phyloP scores from a whole-genome alignment of 768 basidiomycete genomes.

The Hygrocybe punicea region DNA sequence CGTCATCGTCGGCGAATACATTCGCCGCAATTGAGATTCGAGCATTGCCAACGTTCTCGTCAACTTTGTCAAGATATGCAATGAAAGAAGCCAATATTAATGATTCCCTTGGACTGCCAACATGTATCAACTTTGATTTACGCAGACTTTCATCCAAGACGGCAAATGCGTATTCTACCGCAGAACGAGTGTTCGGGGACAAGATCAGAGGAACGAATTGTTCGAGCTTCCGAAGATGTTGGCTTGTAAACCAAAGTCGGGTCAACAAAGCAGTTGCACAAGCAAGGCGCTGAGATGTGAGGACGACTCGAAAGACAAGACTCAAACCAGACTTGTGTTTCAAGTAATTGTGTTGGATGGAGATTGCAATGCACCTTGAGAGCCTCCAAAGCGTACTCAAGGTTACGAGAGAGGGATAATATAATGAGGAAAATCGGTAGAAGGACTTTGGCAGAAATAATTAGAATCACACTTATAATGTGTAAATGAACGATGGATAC shows the following conservation, averaged over 20 bases:
- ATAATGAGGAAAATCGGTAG: neutral
- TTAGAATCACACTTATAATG: neutral
- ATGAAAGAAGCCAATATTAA: too few species aligned
- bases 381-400: neutral
- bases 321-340: neutral
- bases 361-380: neutral
- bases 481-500: too few species aligned
- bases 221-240: neutral
- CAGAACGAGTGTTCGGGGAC: neutral
- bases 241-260: neutral
- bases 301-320: neutral
- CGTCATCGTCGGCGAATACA: too few species aligned
- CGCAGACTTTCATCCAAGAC: neutral
- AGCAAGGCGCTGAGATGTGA: neutral
- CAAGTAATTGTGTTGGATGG: neutral
- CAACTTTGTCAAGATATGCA: too few species aligned
- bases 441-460: neutral
- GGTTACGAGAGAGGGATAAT: neutral
- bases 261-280: neutral
- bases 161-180: neutral
- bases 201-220: neutral
- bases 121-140: slow-evolving; percentile 26
- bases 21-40: too few species aligned
- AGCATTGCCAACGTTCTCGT: too few species aligned
- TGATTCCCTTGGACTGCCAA: too few species aligned